phyloP scores from a whole-genome alignment of 305 asterid species.

The Fraxinus baroniana region DNA sequence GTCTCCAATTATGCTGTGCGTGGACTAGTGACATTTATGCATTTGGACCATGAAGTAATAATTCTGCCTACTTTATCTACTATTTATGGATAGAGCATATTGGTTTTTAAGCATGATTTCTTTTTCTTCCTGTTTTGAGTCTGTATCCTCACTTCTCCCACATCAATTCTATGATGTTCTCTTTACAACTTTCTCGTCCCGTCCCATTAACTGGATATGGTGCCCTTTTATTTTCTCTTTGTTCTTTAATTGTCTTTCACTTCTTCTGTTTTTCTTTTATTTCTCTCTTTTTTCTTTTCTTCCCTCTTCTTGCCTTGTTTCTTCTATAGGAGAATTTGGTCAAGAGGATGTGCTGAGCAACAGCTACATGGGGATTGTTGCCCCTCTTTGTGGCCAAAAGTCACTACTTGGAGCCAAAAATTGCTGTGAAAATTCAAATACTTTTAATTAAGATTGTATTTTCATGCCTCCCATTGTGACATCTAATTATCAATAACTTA shows the following conservation, averaged over 20 bases:
- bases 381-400: background rate
- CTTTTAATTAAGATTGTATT: background rate
- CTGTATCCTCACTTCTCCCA: background rate
- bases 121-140: background rate
- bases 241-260: background rate
- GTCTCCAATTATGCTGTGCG: background rate
- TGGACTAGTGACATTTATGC: background rate
- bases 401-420: background rate
- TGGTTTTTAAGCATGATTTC: background rate
- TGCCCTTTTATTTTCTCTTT: background rate
- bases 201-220: background rate
- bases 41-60: background rate
- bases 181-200: background rate
- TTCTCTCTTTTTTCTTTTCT: background rate
- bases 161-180: background rate
- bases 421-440: background rate
- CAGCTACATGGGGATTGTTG: background rate
- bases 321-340: background rate
- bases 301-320: background rate
- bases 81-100: background rate
- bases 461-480: background rate
- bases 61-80: background rate
- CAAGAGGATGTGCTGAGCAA: background rate
- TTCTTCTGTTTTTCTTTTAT: background rate
- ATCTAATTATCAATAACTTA: background rate